phyloP scores from a whole-genome alignment of 2,329 filamentous ascomycete genomes.

The Venturiaceae sp. region DNA sequence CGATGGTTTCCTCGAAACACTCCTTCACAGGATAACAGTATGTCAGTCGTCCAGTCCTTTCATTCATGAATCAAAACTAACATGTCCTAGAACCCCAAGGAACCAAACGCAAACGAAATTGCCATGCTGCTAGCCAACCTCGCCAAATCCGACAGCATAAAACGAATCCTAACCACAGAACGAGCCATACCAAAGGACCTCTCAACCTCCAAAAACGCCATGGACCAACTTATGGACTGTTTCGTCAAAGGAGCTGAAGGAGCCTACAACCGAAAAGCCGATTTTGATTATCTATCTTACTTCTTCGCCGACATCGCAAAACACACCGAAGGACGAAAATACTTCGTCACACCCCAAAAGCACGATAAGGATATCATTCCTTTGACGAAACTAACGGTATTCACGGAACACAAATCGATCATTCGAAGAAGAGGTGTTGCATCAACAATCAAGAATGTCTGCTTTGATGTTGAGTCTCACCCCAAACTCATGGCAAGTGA shows the following conservation, averaged over 20 bases:
- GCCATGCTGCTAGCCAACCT: constrained; percentile 93
- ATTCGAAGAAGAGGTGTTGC: constrained; percentile 91
- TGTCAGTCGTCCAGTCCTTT: constrained; percentile 39
- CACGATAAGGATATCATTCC: constrained; percentile 76
- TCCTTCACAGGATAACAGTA: constrained; percentile 66
- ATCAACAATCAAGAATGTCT: constrained; percentile 86
- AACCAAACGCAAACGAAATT: constrained; percentile 73
- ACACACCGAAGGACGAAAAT: constrained; percentile 61
- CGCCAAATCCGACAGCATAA: constrained; percentile 66
- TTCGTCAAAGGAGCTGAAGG: constrained; percentile 88
- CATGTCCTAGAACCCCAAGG: constrained; percentile 50
- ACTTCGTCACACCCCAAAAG: constrained; percentile 62
- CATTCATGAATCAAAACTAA: background rate
- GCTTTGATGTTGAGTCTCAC: constrained; percentile 73
- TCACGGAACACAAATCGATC: constrained; percentile 79
- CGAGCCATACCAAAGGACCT: constrained; percentile 50
- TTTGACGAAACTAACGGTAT: constrained; percentile 83
- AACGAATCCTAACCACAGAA: constrained; percentile 57
- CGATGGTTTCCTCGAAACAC: constrained; percentile 65
- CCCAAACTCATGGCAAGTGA: constrained; percentile 57
- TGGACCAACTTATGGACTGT: constrained; percentile 89
- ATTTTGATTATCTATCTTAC: constrained; percentile 91
- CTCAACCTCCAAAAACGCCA: constrained; percentile 60
- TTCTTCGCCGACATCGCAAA: constrained; percentile 87
- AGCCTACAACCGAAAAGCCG: constrained; percentile 71